A percentile compares a stretch with the other conserved stretches of the same genome.
Conservation (phyloP, 1,284 basidiomycete species). For the Puccinia polysora region DNA sequence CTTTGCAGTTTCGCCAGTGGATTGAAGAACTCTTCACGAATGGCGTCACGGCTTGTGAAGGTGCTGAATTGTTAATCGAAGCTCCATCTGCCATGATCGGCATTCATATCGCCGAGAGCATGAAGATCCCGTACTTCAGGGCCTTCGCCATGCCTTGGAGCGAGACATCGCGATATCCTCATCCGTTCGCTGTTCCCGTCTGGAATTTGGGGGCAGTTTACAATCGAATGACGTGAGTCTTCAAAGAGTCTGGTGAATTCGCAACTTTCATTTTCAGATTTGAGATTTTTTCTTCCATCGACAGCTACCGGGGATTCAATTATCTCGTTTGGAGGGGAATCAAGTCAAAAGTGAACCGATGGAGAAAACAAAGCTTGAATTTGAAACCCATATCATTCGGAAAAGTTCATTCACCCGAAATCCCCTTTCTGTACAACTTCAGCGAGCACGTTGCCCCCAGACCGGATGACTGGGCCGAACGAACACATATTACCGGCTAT, state of each 20-base stretch:
- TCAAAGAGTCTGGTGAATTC: neutral
- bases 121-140: conserved; percentile 50
- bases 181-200: conserved; percentile 50
- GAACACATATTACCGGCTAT: conserved; percentile 50
- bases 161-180: conserved; percentile 49
- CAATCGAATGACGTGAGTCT: conserved; percentile 46
- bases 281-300: neutral
- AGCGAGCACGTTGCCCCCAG: conserved; percentile 49
- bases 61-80: conserved; percentile 51
- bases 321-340: conserved; percentile 50
- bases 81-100: conserved; percentile 50
- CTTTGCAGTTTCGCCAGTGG: conserved; percentile 50
- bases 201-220: conserved; percentile 48
- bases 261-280: neutral
- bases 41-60: conserved; percentile 48
- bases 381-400: conserved; percentile 47
- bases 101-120: conserved; percentile 50
- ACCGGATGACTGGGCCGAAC: conserved; percentile 50
- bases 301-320: conserved; percentile 48
- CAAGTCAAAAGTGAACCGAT: conserved; percentile 50
- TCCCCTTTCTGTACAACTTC: conserved; percentile 52
- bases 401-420: conserved; percentile 46
- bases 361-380: conserved; percentile 49
- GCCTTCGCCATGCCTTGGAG: conserved; percentile 52
- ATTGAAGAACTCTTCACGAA: conserved; percentile 50